A percentile compares a stretch with the other conserved stretches of the same genome.
Conservation (phyloP, 2,329 filamentous ascomycete species). For the Aureobasidium zeae region DNA sequence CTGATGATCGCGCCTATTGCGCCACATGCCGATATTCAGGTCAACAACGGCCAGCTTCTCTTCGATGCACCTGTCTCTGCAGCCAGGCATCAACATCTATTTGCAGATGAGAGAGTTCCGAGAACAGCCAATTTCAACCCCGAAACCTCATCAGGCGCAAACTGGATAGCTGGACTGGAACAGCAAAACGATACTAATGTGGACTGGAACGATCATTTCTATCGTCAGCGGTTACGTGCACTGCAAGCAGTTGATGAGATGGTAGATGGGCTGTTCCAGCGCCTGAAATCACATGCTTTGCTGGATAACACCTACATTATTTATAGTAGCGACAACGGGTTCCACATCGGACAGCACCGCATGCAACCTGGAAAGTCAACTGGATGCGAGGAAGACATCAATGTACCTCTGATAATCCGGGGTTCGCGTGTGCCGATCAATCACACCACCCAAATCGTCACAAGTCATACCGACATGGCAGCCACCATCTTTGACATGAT, state of each 20-base stretch:
- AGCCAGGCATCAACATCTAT: conserved; percentile 53
- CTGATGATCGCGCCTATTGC: conserved; percentile 56
- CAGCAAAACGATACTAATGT: conserved; percentile 39
- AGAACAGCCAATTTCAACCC: conserved; percentile 60
- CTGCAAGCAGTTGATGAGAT: conserved; percentile 48
- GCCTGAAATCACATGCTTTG: conserved; percentile 33
- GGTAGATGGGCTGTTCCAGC: conserved; percentile 37
- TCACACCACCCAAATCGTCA: conserved; percentile 27
- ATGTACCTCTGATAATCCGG: conserved; percentile 32
- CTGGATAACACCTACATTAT: conserved; percentile 41
- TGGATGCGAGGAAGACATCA: conserved; percentile 33
- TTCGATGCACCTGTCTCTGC: conserved; percentile 48
- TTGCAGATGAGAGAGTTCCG: conserved; percentile 50
- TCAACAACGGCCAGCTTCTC: conserved; percentile 28
- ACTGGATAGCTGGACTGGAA: conserved; percentile 38
- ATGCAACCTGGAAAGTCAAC: conserved; percentile 33
- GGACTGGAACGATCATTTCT: conserved; percentile 45
- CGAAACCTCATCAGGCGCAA: conserved; percentile 38
- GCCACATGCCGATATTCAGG: conserved; percentile 51
- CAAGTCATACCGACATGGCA: conserved; percentile 33
- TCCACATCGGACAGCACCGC: conserved; percentile 33
- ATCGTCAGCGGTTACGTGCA: conserved; percentile 41
- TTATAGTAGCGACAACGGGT: conserved; percentile 34
- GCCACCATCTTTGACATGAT: conserved; percentile 30
- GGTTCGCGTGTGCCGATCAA: conserved; percentile 29